Percentiles rank a stretch among this genome's conserved stretches.
Evolutionary conservation across 257 asterid species (phyloP).

Genomic region (Solanum paucissectum): DNA sequence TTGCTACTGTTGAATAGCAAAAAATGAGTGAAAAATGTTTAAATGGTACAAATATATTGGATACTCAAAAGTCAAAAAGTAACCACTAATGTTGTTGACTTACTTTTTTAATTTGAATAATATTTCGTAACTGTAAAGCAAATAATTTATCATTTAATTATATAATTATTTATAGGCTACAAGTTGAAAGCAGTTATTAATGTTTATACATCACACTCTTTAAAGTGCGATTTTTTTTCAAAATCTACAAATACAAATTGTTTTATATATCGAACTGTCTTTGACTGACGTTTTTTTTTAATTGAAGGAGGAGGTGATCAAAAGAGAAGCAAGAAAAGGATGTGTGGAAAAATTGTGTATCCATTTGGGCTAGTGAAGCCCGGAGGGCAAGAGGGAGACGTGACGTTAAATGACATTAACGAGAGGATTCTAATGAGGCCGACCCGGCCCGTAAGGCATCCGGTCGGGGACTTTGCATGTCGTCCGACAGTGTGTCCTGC

Average conservation of each 20-base stretch:
- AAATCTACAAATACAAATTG: neutral
- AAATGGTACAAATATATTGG: neutral
- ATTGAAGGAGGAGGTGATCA: slow-evolving; percentile 18
- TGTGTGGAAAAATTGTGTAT: slow-evolving; percentile 45
- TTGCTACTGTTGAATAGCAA: neutral
- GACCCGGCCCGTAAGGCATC: slow-evolving; percentile 74
- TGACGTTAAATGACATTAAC: slow-evolving; percentile 71
- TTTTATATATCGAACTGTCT: neutral
- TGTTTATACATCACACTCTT: neutral
- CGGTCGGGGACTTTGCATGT: slow-evolving; percentile 87
- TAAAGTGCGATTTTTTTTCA: accelerated
- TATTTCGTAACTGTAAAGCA: neutral
- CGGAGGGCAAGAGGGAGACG: slow-evolving; percentile 67
- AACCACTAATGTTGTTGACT: neutral
- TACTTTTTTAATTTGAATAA: neutral
- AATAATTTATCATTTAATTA: neutral
- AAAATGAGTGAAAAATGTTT: neutral
- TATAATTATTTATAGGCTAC: neutral
- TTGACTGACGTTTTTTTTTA: neutral
- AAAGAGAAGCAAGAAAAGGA: slow-evolving; percentile 24
- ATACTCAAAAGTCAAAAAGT: neutral
- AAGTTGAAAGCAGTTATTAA: neutral
- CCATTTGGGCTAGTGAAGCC: slow-evolving; percentile 89
- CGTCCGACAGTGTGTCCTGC: slow-evolving; percentile 49
- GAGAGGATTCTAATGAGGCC: slow-evolving; percentile 85